A percentile compares a stretch with the other conserved stretches of the same genome.
phyloP scores from a whole-genome alignment of 345 rosid species.

The Citrus hindsii region DNA sequence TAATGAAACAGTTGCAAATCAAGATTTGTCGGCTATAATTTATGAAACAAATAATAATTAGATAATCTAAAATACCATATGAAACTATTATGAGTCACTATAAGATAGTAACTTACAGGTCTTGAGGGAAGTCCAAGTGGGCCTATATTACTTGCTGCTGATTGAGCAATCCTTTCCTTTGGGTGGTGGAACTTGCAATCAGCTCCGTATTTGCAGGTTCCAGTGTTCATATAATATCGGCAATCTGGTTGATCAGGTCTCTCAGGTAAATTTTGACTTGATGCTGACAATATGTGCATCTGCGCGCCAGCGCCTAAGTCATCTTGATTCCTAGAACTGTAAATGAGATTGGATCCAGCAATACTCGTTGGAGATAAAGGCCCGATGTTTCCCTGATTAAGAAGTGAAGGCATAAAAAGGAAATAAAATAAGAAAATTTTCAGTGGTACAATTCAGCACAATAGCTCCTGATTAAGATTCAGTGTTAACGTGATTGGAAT shows the following conservation, averaged over 20 bases:
- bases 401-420: neutral
- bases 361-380: slow-evolving; percentile 34
- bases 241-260: slow-evolving; percentile 77
- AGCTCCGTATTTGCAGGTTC: slow-evolving; percentile 75
- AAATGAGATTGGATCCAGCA: slow-evolving; percentile 43
- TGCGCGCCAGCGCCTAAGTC: slow-evolving; percentile 55
- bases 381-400: slow-evolving; percentile 44
- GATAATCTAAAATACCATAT: neutral
- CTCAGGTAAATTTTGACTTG: slow-evolving; percentile 42
- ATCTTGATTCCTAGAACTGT: slow-evolving; percentile 38
- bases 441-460: neutral
- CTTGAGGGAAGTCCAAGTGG: slow-evolving; percentile 57
- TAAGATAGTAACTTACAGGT: slow-evolving; percentile 47
- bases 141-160: slow-evolving; percentile 28
- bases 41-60: too few species aligned
- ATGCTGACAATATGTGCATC: slow-evolving; percentile 31
- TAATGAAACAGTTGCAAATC: neutral
- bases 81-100: neutral
- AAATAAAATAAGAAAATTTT: neutral
- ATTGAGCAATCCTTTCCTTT: slow-evolving; percentile 53
- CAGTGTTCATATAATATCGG: slow-evolving; percentile 65
- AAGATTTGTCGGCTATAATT: neutral
- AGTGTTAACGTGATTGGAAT: neutral
- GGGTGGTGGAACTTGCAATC: slow-evolving; percentile 89
- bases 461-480: neutral